Evolutionary conservation across 2,329 filamentous ascomycete genomes (phyloP), one percentile per base, ranked within the genome.

Genomic region (Coniochaeta pulveracea): DNA sequence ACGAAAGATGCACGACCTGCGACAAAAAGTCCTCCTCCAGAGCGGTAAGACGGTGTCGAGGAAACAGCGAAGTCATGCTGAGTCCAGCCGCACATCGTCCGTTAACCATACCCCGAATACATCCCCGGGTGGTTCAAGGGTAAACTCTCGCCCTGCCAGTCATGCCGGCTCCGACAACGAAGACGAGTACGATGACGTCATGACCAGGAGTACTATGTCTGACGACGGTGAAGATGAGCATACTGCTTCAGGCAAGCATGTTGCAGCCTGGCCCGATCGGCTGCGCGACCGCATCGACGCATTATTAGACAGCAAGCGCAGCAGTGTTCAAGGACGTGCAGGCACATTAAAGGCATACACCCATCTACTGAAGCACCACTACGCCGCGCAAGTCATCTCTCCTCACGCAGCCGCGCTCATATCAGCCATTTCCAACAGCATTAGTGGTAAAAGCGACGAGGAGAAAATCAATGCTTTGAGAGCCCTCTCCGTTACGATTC

Each of bases 251-350:
- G 66, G 69, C 7, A 61, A 66, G 17, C 53, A 64, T n/a, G 54
- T 64, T 12, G 54, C 64, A 31, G 66, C 67, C 17, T 83, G 81
- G 70, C 69, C 75, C 28, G 58, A 71, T 11, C 68, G 73, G 36
- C 58, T 88, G 21, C 62, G 67, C 18, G 69, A 77, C 40, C 72
- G 78, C 37, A 76, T 93, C 40, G 66, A 79, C 30, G 76, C 82
- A 43, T 71, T 93, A 18, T 65, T 80, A 35, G 66, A 72, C 40
- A 77, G 83, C 46, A 93, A 93, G 64, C 76, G 80, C 43, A 85
- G 79, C 55, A 85, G 77, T 43, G 72, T 69, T 16, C 72, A 82
- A 40, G 74, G 76, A 15, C 74, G 85, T 34, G 80, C 85, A 46
- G 64, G 72, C 25, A 69, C 68, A 19, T 60, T 86, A 31, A 61